Conservation (phyloP, 257 asterid genomes). For the Nicotiana obtusifolia region DNA sequence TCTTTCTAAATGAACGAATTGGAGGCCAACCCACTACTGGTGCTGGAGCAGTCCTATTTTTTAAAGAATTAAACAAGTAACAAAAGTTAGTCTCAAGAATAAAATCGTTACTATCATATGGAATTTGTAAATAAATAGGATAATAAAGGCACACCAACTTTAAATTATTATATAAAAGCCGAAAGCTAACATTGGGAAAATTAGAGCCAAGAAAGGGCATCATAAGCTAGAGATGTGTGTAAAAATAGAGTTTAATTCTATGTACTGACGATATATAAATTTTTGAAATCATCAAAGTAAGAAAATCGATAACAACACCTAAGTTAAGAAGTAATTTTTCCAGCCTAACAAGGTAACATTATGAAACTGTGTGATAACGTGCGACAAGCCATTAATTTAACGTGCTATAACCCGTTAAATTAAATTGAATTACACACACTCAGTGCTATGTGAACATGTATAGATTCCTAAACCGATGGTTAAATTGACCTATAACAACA, state of each 20-base stretch:
- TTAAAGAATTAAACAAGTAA: background rate
- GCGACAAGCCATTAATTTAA: too few relatives aligned
- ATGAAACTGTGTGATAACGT: too few relatives aligned
- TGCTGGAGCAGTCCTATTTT: conserved; percentile 63
- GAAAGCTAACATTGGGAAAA: background rate
- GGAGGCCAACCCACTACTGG: conserved; percentile 99
- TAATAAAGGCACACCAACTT: background rate
- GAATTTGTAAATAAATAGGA: background rate
- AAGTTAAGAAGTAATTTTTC: too few relatives aligned
- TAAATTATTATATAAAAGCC: background rate
- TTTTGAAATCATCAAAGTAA: too few relatives aligned
- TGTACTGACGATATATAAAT: too few relatives aligned
- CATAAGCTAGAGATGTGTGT: background rate
- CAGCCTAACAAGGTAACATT: too few relatives aligned
- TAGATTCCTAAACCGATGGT: too few relatives aligned
- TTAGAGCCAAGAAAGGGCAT: background rate
- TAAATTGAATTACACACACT: too few relatives aligned
- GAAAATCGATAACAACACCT: too few relatives aligned
- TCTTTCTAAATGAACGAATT: conserved; percentile 68
- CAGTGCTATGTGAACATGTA: too few relatives aligned
- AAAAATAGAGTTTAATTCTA: background rate
- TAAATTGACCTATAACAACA: too few relatives aligned
- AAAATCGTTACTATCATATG: background rate
- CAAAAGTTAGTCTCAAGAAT: background rate
- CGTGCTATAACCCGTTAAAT: too few relatives aligned